Base-by-base conservation (phyloP, 495 filamentous ascomycete species). In the Geoglossum glabrum region DNA sequence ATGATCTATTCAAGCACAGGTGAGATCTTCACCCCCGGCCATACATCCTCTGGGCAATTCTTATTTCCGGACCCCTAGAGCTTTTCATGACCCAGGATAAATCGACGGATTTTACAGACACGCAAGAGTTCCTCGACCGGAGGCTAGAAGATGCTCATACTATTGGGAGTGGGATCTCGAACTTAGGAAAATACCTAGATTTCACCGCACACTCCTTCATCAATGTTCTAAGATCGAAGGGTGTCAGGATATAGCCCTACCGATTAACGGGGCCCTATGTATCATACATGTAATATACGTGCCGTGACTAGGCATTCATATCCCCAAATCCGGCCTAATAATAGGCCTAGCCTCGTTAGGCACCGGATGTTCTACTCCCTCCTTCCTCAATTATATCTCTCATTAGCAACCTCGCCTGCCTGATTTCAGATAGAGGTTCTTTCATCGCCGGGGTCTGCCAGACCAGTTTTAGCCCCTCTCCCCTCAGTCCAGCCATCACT, bases 51-150 rank as follows among this genome's bases (percentile, higher is more conserved):
- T 28, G 26, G 40, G 25, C 46, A 21, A 0, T 30, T 9, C 49
- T 36, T 13, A 15, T 45, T 17, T n/a, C 25, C 56, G 3, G 50
- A 30, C 54, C 54, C 21, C 43, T 66, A 52, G 92, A 98, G 68
- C 71, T 95, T 2, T 89, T 89, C 69, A 94, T 96, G 90, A 97
- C 88, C 17, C 84, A 83, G 47, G 93, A 97, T 66, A 70, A 67
- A 57, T 84, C 79, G 0, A 66, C 73, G 0, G 79, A 77, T 15
- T 86, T 82, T 61, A 63, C 59, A 1, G 85, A 87, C 55, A 97
- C 92, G 25, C 83, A 82, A 62, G 71, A 76, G 27, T 98, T 96
- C 66, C 68, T 96, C 59, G 75, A 83, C 49, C 73, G 88, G 40
- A 72, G 92, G 50, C 73, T 97, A 51, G 76, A 81, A 62, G 90